Conservation (phyloP, 2,329 filamentous ascomycete genomes). For the Pestalotiopsis sp. region DNA sequence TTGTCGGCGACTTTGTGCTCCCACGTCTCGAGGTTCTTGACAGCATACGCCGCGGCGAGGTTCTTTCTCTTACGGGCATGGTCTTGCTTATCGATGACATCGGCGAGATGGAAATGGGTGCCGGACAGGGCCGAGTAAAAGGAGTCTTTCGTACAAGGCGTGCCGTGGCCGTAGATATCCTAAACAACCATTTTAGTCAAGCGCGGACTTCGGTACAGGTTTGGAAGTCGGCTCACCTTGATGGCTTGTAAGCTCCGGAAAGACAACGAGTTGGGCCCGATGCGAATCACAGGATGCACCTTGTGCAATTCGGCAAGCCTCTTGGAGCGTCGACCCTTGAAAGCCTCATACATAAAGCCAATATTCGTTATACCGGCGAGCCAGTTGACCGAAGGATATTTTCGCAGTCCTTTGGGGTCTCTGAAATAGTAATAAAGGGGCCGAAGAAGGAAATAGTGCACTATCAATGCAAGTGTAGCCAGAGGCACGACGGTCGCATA, state of each 20-base stretch:
- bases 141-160: slow-evolving; percentile 52
- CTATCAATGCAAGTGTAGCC: background rate
- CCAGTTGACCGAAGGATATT: background rate
- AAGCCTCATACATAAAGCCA: background rate
- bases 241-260: slow-evolving; percentile 43
- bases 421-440: background rate
- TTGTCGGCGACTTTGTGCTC: slow-evolving; percentile 59
- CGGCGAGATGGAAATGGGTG: slow-evolving; percentile 53
- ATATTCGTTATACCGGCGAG: background rate
- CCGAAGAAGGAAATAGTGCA: background rate
- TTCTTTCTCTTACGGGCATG: slow-evolving; percentile 54
- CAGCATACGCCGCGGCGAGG: slow-evolving; percentile 52
- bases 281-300: slow-evolving; percentile 45
- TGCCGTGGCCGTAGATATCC: slow-evolving; percentile 54
- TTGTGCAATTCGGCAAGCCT: slow-evolving; percentile 47
- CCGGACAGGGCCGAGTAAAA: slow-evolving; percentile 48
- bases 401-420: background rate
- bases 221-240: slow-evolving; percentile 27
- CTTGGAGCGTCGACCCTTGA: slow-evolving; percentile 35
- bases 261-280: slow-evolving; percentile 47
- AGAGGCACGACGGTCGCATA: background rate
- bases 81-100: slow-evolving; percentile 53
- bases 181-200: background rate
- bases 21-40: slow-evolving; percentile 57
- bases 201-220: background rate